Conservation (phyloP, 805 yeast species). For the Wickerhamiella sorbophila region DNA sequence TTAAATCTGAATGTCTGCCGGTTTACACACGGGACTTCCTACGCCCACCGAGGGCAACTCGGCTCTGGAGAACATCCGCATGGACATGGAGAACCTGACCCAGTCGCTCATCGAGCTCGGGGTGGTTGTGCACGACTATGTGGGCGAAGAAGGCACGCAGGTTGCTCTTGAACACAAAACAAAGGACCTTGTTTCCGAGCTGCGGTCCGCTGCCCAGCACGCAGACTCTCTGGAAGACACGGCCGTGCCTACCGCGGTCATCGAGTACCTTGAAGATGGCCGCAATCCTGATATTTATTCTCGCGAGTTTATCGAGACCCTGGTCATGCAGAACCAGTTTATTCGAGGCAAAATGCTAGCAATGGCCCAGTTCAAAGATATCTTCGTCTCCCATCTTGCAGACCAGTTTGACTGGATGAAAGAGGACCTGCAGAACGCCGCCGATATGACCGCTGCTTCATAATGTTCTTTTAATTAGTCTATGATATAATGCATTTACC, state of each 20-base stretch:
- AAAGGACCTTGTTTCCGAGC: constrained; percentile 12
- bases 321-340: constrained; percentile 78
- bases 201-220: constrained; percentile 8
- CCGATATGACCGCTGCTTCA: constrained; percentile 22
- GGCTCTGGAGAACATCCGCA: constrained; percentile 17
- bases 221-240: constrained; percentile 12
- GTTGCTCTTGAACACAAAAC: constrained; percentile 32
- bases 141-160: constrained; percentile 58
- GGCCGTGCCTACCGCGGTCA: constrained; percentile 56
- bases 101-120: constrained; percentile 84
- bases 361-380: constrained; percentile 42
- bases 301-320: constrained; percentile 88
- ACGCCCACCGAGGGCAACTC: constrained; percentile 13
- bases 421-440: constrained; percentile 37
- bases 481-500: constrained; percentile 14
- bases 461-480: not conserved
- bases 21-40: constrained; percentile 11
- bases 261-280: constrained; percentile 88
- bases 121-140: constrained; percentile 83
- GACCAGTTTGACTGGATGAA: constrained; percentile 69
- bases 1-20: not conserved
- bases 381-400: constrained; percentile 51
- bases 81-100: constrained; percentile 37
- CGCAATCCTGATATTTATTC: constrained; percentile 95
- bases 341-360: constrained; percentile 74